phyloP scores from a whole-genome alignment of 108 stramenopile species.

The Cyclostephanos tholiformis region DNA sequence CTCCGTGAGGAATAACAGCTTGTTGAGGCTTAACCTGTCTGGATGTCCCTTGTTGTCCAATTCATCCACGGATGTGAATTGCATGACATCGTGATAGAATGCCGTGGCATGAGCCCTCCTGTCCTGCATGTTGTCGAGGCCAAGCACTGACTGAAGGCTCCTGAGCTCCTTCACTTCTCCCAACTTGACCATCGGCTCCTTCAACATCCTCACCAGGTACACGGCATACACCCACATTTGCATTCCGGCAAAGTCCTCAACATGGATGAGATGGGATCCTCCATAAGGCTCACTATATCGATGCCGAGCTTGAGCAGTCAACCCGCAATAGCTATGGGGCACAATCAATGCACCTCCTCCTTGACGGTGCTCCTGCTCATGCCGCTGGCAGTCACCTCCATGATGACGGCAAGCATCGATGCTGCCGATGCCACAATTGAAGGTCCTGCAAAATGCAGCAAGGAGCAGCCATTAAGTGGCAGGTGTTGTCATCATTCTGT shows the following conservation, averaged over 20 bases:
- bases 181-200: slow-evolving; percentile 62
- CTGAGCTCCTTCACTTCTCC: slow-evolving; percentile 77
- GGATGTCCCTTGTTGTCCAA: slow-evolving; percentile 80
- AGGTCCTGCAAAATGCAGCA: too few relatives aligned
- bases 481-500: too few relatives aligned
- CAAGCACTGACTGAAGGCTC: slow-evolving; percentile 49
- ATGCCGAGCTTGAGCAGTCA: slow-evolving; percentile 28
- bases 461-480: too few relatives aligned
- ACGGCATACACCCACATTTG: slow-evolving; percentile 61
- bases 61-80: slow-evolving; percentile 72
- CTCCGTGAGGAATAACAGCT: slow-evolving; percentile 80
- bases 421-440: too few relatives aligned
- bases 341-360: slow-evolving; percentile 41
- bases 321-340: slow-evolving; percentile 41
- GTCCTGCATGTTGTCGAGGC: slow-evolving; percentile 66
- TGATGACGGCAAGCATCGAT: too few relatives aligned
- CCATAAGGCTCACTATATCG: slow-evolving; percentile 24
- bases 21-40: slow-evolving; percentile 75
- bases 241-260: slow-evolving; percentile 67
- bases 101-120: slow-evolving; percentile 76
- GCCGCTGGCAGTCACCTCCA: slow-evolving; percentile 37
- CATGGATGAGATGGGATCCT: slow-evolving; percentile 42
- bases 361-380: slow-evolving; percentile 39
- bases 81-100: slow-evolving; percentile 63
- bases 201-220: slow-evolving; percentile 81